Percentiles rank a stretch among this genome's conserved stretches.
Evolutionary conservation across 805 yeast species (phyloP).

Genomic region (Teunomyces atbi): DNA sequence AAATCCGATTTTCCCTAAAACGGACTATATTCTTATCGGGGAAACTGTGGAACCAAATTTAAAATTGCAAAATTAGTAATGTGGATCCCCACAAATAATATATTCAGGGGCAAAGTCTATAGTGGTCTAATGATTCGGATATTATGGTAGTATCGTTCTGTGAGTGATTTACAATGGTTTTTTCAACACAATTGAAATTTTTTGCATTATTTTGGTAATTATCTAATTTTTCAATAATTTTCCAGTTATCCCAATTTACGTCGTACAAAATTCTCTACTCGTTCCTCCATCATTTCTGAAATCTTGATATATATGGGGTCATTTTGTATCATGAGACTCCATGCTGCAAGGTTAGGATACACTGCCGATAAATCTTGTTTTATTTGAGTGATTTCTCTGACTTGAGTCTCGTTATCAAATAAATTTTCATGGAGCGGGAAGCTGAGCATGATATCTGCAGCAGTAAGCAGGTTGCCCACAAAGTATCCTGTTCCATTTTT

Average conservation of each 20-base stretch:
- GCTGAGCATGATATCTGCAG: slow-evolving; percentile 54
- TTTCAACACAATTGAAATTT: too few species aligned
- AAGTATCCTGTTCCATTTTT: slow-evolving; percentile 36
- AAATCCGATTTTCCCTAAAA: background rate
- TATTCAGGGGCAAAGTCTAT: too few species aligned
- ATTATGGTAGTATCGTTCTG: too few species aligned
- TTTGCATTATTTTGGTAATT: background rate
- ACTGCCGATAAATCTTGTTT: slow-evolving; percentile 28
- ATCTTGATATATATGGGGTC: slow-evolving; percentile 34
- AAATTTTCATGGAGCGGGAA: slow-evolving; percentile 44
- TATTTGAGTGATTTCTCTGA: slow-evolving; percentile 32
- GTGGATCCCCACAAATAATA: too few species aligned
- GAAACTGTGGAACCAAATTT: background rate
- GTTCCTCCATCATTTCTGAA: slow-evolving; percentile 30
- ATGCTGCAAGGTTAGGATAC: slow-evolving; percentile 37
- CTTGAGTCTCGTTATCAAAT: slow-evolving; percentile 36
- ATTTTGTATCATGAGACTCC: slow-evolving; percentile 31
- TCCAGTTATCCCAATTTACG: background rate
- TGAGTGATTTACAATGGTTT: too few species aligned
- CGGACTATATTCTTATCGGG: background rate
- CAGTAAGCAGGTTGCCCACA: slow-evolving; percentile 51
- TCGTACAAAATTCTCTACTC: slow-evolving; percentile 18
- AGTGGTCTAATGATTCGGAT: too few species aligned
- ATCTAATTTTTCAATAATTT: background rate
- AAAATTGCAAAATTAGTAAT: too few species aligned